Evolutionary conservation across 208 protist genomes (phyloP).

Genomic region (Trichomonas vaginalis): DNA sequence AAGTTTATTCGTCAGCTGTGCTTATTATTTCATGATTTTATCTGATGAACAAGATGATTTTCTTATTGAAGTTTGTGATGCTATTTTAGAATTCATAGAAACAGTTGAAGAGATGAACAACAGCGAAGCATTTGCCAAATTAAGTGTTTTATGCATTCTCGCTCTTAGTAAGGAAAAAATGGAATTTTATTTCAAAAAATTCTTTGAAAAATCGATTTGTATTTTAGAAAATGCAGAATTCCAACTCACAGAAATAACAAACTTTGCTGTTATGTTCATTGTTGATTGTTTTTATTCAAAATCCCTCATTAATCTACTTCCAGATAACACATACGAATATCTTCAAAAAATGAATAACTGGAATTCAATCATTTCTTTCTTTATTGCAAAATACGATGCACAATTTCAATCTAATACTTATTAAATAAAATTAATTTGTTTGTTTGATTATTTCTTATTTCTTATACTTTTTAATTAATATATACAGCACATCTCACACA

Average conservation of each 20-base stretch:
- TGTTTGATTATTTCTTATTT: too few species aligned
- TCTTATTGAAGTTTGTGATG: background rate
- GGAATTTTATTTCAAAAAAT: background rate
- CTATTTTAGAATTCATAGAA: background rate
- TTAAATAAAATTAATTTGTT: too few species aligned
- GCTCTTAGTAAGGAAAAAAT: background rate
- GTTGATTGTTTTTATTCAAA: background rate
- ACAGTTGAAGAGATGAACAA: background rate
- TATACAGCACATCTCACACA: too few species aligned
- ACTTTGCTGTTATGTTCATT: background rate
- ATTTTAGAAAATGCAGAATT: background rate
- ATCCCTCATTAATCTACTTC: background rate
- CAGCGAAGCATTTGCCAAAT: background rate
- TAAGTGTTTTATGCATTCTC: background rate
- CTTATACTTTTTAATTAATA: too few species aligned
- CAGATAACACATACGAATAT: background rate
- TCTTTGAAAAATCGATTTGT: background rate
- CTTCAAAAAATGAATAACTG: background rate
- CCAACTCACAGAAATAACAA: background rate
- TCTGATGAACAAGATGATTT: background rate
- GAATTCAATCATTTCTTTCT: background rate
- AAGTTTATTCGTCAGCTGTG: background rate
- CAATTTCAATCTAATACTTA: too few species aligned
- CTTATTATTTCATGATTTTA: background rate
- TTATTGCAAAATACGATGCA: background rate